These are phyloP conservation scores for Raphanus sativus DNA, from an alignment of 345 rosid genomes.

Conservation along the genomic window DNA sequence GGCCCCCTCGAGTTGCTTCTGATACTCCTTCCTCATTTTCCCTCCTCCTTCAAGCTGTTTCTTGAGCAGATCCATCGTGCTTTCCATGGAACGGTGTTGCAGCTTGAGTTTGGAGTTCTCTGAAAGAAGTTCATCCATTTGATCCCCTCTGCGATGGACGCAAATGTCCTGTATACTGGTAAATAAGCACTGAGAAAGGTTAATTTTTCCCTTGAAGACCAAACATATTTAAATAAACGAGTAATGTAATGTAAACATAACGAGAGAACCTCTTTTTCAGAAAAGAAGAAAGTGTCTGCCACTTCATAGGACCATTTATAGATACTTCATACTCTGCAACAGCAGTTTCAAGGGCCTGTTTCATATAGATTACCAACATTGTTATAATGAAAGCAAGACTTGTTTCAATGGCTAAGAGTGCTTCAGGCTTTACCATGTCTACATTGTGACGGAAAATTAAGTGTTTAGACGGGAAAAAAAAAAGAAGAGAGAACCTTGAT, in stretches of 20 bases:
- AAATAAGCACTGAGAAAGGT: constrained; percentile 8
- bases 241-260: constrained; percentile 16
- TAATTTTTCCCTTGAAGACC: constrained; percentile 1
- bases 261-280: constrained; percentile 39
- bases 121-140: constrained; percentile 43
- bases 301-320: constrained; percentile 47
- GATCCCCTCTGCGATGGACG: constrained; percentile 40
- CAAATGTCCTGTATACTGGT: constrained; percentile 46
- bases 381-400: constrained; percentile 11
- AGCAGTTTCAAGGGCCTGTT: constrained; percentile 48
- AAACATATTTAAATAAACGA: background rate
- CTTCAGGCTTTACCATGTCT: background rate
- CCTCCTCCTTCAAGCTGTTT: constrained; percentile 54
- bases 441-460: background rate
- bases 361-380: constrained; percentile 19
- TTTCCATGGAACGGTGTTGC: constrained; percentile 40
- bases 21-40: constrained; percentile 43
- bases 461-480: background rate
- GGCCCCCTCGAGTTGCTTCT: constrained; percentile 42
- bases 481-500: constrained; percentile 23
- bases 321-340: constrained; percentile 47
- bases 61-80: constrained; percentile 39
- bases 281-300: constrained; percentile 50
- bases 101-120: constrained; percentile 48
- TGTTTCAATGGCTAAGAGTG: constrained; percentile 4